Base-by-base conservation (phyloP, 768 basidiomycete genomes). In the Ramaria sp. region DNA sequence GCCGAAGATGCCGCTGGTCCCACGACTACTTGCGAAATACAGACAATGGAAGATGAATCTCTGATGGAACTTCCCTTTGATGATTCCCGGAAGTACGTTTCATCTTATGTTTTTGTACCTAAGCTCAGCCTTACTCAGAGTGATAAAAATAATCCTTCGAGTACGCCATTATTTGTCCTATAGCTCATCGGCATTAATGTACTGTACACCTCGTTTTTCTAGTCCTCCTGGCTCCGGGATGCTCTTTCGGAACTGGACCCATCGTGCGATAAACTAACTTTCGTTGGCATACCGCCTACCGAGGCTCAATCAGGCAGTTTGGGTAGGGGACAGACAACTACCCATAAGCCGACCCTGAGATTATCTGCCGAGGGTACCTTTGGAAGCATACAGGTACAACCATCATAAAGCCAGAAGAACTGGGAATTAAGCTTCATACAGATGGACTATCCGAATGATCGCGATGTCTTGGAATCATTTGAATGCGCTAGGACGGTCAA, bases 401-500 rank as follows among this genome's bases (percentile, higher is more conserved):
- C 39, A 6, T 36, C 44, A 27, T 25, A 12, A 55, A 22, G 37
- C 56, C 50, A 59, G 18, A 48, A 18, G 28, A 41, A 4, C 16
- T 41, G 39, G n/a, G 13, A 18, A 41, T 22, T 7, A 41, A 16
- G 37, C 38, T 16, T n/a, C n/a, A 4, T 15, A 28, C 61, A 94
- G 91, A 89, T 97, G 83, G 94, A 99, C 68, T 98, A 94, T 58
- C 92, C 92, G 3, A 92, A 89, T 61, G 92, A 95, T 62, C 76
- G 78, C 47, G 92, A 96, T 48, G 88, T 98, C 0, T 75, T 97
- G 28, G 92, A 96, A 67, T 79, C 82, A 0, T 92, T 96, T 61
- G 88, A 95, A 57, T 97, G 94, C 65, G 71, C 67, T 10, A 71
- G 73, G 34, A 69, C 71, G 6, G 75, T 92, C 30, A 74, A 71